A percentile compares a stretch with the other conserved stretches of the same genome.
These are phyloP conservation scores for Starmerella scarabaei DNA, from an alignment of 805 yeast genomes.

Conservation along the genomic window DNA sequence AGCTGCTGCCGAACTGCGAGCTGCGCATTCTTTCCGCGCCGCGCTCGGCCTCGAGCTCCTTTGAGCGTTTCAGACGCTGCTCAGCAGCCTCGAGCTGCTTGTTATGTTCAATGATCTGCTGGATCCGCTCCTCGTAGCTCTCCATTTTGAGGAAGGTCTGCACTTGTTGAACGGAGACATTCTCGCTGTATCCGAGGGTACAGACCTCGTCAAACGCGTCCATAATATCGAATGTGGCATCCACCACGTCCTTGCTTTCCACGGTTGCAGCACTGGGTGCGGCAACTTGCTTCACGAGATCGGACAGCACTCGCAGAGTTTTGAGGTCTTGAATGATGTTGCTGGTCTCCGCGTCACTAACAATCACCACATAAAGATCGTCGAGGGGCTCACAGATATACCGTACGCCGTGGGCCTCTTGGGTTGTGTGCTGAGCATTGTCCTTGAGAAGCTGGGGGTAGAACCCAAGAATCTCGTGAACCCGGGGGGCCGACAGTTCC, in stretches of 20 bases:
- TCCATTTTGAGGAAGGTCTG: conserved; percentile 91
- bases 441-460: conserved; percentile 70
- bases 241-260: conserved; percentile 73
- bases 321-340: conserved; percentile 90
- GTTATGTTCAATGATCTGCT: conserved; percentile 92
- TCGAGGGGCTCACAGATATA: conserved; percentile 94
- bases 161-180: conserved; percentile 67
- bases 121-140: conserved; percentile 95
- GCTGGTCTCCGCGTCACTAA: conserved; percentile 74
- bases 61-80: conserved; percentile 90
- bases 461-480: conserved; percentile 70
- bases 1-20: conserved; percentile 1
- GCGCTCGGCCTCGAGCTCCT: conserved; percentile 50
- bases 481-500: conserved; percentile 71
- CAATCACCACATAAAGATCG: conserved; percentile 76
- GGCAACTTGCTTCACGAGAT: conserved; percentile 63
- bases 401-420: conserved; percentile 82
- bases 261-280: conserved; percentile 9
- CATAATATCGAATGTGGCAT: conserved; percentile 74
- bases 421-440: conserved; percentile 77
- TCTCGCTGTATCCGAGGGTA: conserved; percentile 79
- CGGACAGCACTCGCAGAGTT: conserved; percentile 73
- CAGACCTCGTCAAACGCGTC: conserved; percentile 91
- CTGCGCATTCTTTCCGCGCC: not conserved
- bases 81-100: conserved; percentile 95